Base-by-base conservation (phyloP, 176 grass and related monocot genomes). In the Tillandsia leiboldiana region DNA sequence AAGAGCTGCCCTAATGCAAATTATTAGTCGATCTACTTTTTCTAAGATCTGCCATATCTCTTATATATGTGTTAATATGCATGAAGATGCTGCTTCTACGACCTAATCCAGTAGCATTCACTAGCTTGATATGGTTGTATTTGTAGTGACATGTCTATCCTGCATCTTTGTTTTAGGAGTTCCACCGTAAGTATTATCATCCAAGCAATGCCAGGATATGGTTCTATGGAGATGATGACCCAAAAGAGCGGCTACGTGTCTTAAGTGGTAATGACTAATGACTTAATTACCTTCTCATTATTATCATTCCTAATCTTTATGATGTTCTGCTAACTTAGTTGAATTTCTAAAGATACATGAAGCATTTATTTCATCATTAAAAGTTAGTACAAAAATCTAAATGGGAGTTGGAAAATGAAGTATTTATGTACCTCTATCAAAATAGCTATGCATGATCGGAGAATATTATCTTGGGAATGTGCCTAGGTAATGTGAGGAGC, bases 141-240 rank as follows among this genome's bases (percentile, higher is more conserved):
- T 59, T 59, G 54, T 59, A 14, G 14, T 11, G 51, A 17, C 13
- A 56, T 72, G 13, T 7, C 10, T 33, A 22, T 2, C 14, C 26
- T 22, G 9, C 65, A 56, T 69, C 48, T 64, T 78, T 68, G 72
- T 51, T 77, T 66, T 74, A 99, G 94, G 90, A 90, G 61, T 99
- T 99, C 77, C 94, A 99, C 70, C 77, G 74, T 70, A 99, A 80
- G 56, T 90, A 90, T 49, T 99, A 99, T 65, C 94, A 99, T 83
- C 87, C 90, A 33, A 90, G 90, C 77, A 99, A 99, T 88, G 84
- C 87, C 29, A 93, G 90, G 81, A 93, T 93, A 77, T 99, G 94
- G 94, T 93, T 99, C 79, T 99, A 99, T 8, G 94, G 94, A 42
- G 87, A 99, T 70, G 94, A 93, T 86, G 84, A 90, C 63, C 80